A percentile compares a stretch with the other conserved stretches of the same genome.
Evolutionary conservation across 352 stramenopile genomes (phyloP).

Genomic region (Phytophthora syringae): DNA sequence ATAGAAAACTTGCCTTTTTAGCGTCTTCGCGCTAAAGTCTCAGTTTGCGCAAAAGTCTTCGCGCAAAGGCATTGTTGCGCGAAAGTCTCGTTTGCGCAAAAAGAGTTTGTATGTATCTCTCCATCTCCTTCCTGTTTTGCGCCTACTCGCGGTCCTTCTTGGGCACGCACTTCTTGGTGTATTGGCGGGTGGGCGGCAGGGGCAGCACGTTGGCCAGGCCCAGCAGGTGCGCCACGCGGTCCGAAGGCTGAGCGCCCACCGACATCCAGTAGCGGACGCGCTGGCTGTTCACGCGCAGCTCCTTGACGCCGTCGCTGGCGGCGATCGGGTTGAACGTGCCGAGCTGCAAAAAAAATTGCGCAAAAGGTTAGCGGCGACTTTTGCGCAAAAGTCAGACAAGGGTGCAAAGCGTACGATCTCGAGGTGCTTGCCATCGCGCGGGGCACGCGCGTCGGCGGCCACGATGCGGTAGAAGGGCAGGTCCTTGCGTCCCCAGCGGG

Average conservation of each 20-base stretch:
- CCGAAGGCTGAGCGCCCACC: slow-evolving; percentile 85
- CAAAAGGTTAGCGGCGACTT: slow-evolving; percentile 10
- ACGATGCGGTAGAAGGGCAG: slow-evolving; percentile 91
- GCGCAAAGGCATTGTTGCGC: not conserved
- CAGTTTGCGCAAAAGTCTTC: not conserved
- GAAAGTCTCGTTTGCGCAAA: slow-evolving; percentile 1
- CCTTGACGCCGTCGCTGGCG: slow-evolving; percentile 83
- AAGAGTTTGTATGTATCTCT: too few relatives aligned
- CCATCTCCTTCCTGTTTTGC: too few relatives aligned
- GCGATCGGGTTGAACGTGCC: slow-evolving; percentile 90
- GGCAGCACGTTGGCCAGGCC: slow-evolving; percentile 85
- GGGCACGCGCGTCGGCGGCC: slow-evolving; percentile 79
- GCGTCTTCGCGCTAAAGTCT: not conserved
- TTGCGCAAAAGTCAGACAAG: not conserved
- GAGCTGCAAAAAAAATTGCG: slow-evolving; percentile 45
- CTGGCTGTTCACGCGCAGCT: slow-evolving; percentile 88
- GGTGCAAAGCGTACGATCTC: slow-evolving; percentile 69
- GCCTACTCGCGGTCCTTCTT: slow-evolving; percentile 78
- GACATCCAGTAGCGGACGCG: slow-evolving; percentile 90
- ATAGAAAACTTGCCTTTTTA: slow-evolving; percentile 29
- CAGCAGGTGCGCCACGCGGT: slow-evolving; percentile 82
- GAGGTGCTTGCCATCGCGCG: slow-evolving; percentile 86
- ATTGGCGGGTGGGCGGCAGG: slow-evolving; percentile 84
- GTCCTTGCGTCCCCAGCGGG: slow-evolving; percentile 88
- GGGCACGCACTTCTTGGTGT: slow-evolving; percentile 85